Conservation (phyloP, 1,139 yeast genomes). For the Pichia sp. region DNA sequence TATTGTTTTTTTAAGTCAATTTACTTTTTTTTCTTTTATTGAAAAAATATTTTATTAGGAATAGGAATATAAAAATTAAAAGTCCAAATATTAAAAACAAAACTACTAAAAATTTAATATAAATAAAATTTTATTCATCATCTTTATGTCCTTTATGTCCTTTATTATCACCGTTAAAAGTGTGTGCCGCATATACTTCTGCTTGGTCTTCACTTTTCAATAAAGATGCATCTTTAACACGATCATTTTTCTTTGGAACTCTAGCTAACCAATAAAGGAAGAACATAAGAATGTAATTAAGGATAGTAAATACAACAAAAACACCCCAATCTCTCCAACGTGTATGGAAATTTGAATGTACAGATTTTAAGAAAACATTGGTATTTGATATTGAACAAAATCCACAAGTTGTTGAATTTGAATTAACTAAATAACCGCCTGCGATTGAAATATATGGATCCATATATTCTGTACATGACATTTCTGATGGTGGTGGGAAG, state of each 20-base stretch:
- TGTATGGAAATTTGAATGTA: conserved; percentile 31
- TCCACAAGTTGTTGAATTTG: conserved; percentile 37
- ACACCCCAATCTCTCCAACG: conserved; percentile 61
- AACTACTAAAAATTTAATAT: no score
- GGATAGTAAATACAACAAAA: conserved; percentile 41
- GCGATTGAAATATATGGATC: conserved; percentile 31
- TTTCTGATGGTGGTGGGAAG: conserved; percentile 46
- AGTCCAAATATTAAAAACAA: no score
- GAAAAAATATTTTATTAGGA: no score
- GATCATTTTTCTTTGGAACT: conserved; percentile 25
- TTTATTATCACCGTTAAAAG: not conserved
- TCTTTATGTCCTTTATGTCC: no score
- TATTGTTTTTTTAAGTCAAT: no score
- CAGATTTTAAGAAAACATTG: conserved; percentile 31
- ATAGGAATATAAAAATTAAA: no score
- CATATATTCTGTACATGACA: conserved; percentile 40
- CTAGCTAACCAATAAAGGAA: conserved; percentile 38
- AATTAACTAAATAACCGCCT: conserved; percentile 42
- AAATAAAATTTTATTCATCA: no score
- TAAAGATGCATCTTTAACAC: conserved; percentile 25
- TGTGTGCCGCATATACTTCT: not conserved
- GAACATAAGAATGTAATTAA: conserved; percentile 36
- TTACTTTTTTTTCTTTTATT: no score
- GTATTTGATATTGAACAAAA: conserved; percentile 40
- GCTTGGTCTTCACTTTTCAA: conserved; percentile 22